Evolutionary conservation across 2,329 filamentous ascomycete genomes (phyloP).

Genomic region (Claviceps digitariae): DNA sequence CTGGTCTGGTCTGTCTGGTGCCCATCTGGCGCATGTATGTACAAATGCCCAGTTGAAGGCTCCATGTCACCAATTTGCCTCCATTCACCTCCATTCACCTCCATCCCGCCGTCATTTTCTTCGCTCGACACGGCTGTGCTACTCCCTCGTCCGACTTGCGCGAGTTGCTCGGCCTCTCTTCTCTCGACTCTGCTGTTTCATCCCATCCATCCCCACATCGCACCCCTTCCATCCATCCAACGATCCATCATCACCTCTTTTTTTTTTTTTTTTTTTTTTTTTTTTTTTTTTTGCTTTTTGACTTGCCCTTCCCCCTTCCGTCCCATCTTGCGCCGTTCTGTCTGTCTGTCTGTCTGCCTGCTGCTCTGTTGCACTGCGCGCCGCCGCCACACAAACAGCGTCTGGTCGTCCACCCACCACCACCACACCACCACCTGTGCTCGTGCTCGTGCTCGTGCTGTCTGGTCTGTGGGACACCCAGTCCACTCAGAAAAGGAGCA

Average conservation of each 20-base stretch:
- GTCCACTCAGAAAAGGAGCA: conserved; percentile 1
- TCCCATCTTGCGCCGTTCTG: background rate
- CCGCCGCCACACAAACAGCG: background rate
- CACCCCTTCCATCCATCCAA: too few species aligned
- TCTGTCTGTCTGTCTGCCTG: background rate
- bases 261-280: too few species aligned
- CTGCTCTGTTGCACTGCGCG: background rate
- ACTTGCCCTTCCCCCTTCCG: background rate
- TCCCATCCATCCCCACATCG: background rate
- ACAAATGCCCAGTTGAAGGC: too few species aligned
- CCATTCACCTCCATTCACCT: background rate
- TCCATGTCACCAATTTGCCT: too few species aligned
- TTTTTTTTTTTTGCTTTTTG: too few species aligned
- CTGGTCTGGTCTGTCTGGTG: background rate
- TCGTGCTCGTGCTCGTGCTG: too few species aligned
- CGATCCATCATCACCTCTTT: too few species aligned
- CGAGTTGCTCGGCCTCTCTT: background rate
- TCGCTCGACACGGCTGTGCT: background rate
- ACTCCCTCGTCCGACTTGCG: background rate
- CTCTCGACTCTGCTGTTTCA: background rate
- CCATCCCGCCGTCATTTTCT: background rate
- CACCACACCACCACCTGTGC: background rate
- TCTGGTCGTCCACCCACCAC: background rate
- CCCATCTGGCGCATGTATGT: too few species aligned
- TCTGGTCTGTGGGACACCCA: background rate